Base-by-base conservation (phyloP, 441 rosid species). In the Brassica hybrid region DNA sequence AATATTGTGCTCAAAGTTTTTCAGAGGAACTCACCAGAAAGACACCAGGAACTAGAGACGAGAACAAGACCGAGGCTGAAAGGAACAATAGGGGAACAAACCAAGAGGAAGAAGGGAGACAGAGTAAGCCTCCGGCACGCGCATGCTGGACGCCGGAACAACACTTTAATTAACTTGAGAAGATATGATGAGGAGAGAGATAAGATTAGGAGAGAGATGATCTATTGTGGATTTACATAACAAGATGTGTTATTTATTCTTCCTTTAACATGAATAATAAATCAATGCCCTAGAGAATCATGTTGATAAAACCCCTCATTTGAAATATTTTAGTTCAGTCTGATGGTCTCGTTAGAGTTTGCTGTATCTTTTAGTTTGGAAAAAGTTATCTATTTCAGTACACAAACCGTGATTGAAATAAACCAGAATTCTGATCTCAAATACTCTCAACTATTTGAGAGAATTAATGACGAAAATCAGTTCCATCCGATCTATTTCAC, bases 361-460 rank as follows among this genome's bases (percentile, higher is more conserved):
- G 52, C 18, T 50, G 18, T 6, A 50, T 50, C 56, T 50, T 13
- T 0, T 50, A 52, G 10, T 14, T 52, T 52, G 58, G 58, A 43
- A 52, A 45, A 48, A n/a, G 54, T 48, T 52, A 16, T 52, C 3
- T 52, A 52, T 52, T n/a, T 52, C 58, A 16, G 19, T 14, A 52
- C 58, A 52, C 19, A 52, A 52, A 52, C 19, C 58, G 58, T 52
- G 58, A 52, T 52, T 14, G 58, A 52, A 14, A 48, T 48, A n/a
- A 48, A 48, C 7, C 54, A 48, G 52, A 48, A 48, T 48, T 48
- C 16, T 48, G 7, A 13, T 48, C 54, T 48, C 54, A 48, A n/a
- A 5, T 38, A 38, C 43, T 38, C 43, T 38, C 52, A 45, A 45
- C 52, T 45, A 45, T 45, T 45, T 45, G 52, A 45, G 52, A 45